Base-by-base conservation (phyloP, 257 asterid genomes). In the Ilex aquifolium region DNA sequence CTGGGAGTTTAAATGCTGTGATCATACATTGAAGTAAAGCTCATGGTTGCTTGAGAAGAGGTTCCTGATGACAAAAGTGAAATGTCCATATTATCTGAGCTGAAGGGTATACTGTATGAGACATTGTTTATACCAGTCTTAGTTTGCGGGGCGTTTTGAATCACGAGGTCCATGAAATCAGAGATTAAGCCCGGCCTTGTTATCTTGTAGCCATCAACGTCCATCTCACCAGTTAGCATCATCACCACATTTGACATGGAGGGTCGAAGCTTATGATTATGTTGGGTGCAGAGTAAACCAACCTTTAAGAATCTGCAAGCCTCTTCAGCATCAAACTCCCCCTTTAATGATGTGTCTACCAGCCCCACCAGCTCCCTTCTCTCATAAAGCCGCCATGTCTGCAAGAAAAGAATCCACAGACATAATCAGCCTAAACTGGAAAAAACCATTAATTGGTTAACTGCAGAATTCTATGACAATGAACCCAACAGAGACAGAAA, bases 201-300 rank as follows among this genome's bases (percentile, higher is more conserved):
- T 32, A 93, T 82, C 53, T 70, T 63, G 30, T 68, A 54, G 31
- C 77, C 94, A 31, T 78, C 83, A 17, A 90, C 59, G 10, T 57
- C 64, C 50, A 63, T 72, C 64, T 71, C 77, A 13, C 97, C 96
- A 0, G 74, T 76, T 10, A 93, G 91, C 97, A 93, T 82, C 66
- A 31, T 81, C 56, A 90, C 94, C 31, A 79, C 90, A 17, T 78
- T 64, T 6, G 96, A 87, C 99, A 90, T 93, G 40, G 95, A 69
- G 57, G 99, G 99, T 15, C 99, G 90, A 65, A 90, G 90, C 83
- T 84, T 90, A 0, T 90, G 86, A 46, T 81, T 36, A 69, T 93
- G 97, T 70, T 93, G 99, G 54, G 96, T 87, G 76, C 99, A 93
- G 56, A 93, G 95, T 46, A 93, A 78, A 32, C 95, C 97, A 10